Conservation (phyloP, 345 rosid genomes). For the Orychophragmus violaceus region DNA sequence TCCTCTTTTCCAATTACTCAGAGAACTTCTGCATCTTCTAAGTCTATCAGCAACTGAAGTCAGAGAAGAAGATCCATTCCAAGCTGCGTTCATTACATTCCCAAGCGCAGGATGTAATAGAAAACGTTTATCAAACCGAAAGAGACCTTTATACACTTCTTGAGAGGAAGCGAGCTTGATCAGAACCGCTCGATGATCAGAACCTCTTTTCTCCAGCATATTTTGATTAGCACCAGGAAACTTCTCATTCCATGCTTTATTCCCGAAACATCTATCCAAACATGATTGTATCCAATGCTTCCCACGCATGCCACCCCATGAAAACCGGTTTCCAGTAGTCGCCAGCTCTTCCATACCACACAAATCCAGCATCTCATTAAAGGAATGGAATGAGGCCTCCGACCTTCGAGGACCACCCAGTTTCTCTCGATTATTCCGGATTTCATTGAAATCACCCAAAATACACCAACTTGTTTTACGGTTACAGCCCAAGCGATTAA, state of each 20-base stretch:
- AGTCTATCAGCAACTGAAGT: too few species aligned
- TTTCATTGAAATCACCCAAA: background rate
- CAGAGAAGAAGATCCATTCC: too few species aligned
- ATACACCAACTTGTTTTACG: background rate
- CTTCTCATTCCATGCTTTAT: fast-evolving
- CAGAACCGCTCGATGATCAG: background rate
- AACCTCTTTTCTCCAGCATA: background rate
- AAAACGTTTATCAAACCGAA: too few species aligned
- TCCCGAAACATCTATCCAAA: background rate
- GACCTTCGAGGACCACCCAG: background rate
- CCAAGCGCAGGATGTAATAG: fast-evolving
- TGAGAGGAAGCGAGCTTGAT: too few species aligned
- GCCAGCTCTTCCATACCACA: background rate
- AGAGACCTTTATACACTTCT: too few species aligned
- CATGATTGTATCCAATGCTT: too few species aligned
- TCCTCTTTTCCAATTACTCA: too few species aligned
- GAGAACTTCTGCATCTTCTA: too few species aligned
- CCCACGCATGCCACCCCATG: background rate
- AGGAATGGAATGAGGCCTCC: background rate
- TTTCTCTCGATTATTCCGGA: background rate
- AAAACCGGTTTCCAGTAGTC: background rate
- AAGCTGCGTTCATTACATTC: too few species aligned
- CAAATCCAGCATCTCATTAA: background rate
- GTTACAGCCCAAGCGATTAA: background rate
- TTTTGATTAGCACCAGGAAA: fast-evolving